Percentiles rank a stretch among this genome's conserved stretches.
These are phyloP conservation scores for Aspergillus nomiae DNA, from an alignment of 2,329 filamentous ascomycete species.

Conservation along the genomic window DNA sequence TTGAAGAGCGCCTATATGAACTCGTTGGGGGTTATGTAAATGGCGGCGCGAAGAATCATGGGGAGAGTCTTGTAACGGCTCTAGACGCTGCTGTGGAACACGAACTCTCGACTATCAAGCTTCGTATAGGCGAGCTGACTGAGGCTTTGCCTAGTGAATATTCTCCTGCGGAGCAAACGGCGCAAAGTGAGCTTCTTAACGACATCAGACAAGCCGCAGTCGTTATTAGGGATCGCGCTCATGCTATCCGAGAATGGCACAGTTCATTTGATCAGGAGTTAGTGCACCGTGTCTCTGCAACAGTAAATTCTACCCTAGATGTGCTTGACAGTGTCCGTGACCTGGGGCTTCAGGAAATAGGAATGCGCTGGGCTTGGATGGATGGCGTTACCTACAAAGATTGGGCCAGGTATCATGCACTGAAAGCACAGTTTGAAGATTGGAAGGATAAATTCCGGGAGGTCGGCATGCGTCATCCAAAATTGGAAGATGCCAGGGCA, in stretches of 20 bases:
- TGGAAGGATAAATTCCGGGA: constrained; percentile 83
- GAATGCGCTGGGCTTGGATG: constrained; percentile 93
- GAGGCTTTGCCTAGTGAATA: constrained; percentile 60
- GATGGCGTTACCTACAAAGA: constrained; percentile 96
- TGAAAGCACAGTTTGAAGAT: constrained; percentile 78
- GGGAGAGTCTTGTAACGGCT: constrained; percentile 59
- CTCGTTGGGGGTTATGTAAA: constrained; percentile 74
- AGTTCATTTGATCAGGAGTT: constrained; percentile 71
- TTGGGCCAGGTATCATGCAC: constrained; percentile 90
- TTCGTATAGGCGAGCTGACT: constrained; percentile 61
- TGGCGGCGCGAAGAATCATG: constrained; percentile 56
- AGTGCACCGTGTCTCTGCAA: constrained; percentile 66
- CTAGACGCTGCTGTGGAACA: constrained; percentile 68
- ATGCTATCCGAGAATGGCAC: constrained; percentile 76
- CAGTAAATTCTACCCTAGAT: constrained; percentile 77
- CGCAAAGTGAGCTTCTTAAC: constrained; percentile 54
- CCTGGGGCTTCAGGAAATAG: constrained; percentile 84
- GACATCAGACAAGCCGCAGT: constrained; percentile 69
- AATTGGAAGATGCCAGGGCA: constrained; percentile 67
- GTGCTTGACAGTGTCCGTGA: constrained; percentile 82
- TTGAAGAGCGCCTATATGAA: constrained; percentile 64
- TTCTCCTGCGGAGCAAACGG: constrained; percentile 53
- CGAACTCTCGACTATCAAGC: constrained; percentile 67
- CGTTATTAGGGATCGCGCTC: constrained; percentile 74
- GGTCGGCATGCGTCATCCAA: constrained; percentile 72